Base-by-base conservation (phyloP, 2,329 filamentous ascomycete species). In the Fonsecaea multimorphosa region DNA sequence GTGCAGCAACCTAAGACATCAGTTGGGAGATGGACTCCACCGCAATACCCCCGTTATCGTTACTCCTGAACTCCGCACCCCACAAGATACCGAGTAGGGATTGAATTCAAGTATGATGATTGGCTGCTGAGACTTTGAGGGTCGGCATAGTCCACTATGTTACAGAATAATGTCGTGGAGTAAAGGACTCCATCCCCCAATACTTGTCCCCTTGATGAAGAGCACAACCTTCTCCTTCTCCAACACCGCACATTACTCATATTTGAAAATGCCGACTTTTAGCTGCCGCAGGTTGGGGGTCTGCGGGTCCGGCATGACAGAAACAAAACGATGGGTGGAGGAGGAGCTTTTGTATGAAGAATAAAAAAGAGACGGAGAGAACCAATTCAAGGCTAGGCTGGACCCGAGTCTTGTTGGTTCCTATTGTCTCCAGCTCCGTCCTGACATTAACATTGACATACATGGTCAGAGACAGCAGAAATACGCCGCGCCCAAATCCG, bases 371-470 rank as follows among this genome's bases (percentile, higher is more conserved):
- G 38, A 44, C n/a, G 19, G n/a, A 11, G n/a, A 24, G 40, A 24
- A 46, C 40, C n/a, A 22, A 46, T 7, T 22, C n/a, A 22, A 46
- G n/a, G 3, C n/a, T n/a, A n/a, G n/a, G n/a, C n/a, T 8, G 3
- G 19, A 14, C 8, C 16, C 19, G 44, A 46, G 38, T 40, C 29
- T 31, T 31, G 29, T 31, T 58, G 22, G 29, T 29, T 51, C 19
- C 8, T 22, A 9, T 34, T 40, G 27, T 22, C 27, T 58, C 44
- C 16, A 31, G 44, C 56, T 58, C 38, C 32, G 27, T n/a, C 56
- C 31, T 32, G 44, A 58, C 56, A 58, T 58, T 58, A 58, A 46
- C 56, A 58, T 58, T 58, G 40, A 58, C 56, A 31, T 31, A 56
- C 40, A 58, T 58, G 38, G 56, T 58, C 56, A 31, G 44, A 31